These are phyloP conservation scores for Flaveria linearis DNA, from an alignment of 129 eudicot genomes.

Conservation along the genomic window DNA sequence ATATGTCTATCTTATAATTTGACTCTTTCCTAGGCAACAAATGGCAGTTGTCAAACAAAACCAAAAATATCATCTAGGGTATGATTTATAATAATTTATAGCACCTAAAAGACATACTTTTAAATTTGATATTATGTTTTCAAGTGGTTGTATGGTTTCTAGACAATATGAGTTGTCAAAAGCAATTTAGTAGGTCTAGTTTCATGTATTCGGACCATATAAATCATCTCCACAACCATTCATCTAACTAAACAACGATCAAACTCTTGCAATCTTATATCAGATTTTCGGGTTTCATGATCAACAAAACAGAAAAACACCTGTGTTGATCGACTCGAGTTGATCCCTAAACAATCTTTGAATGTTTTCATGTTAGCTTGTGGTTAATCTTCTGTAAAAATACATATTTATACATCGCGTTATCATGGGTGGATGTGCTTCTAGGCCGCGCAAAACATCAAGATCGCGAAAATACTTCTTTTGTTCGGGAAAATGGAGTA, in stretches of 20 bases:
- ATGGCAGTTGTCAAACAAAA: constrained; percentile 31
- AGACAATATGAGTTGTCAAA: constrained; percentile 43
- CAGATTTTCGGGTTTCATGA: constrained; percentile 14
- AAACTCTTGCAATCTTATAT: constrained; percentile 13
- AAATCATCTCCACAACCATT: constrained; percentile 27
- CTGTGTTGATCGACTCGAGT: not conserved
- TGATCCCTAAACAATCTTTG: not conserved
- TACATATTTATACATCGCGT: constrained; percentile 9
- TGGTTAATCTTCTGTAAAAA: constrained; percentile 14
- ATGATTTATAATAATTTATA: constrained; percentile 11
- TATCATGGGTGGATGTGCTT: constrained; percentile 81
- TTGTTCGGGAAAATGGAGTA: constrained; percentile 46
- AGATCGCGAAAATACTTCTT: constrained; percentile 49
- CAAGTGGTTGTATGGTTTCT: constrained; percentile 36
- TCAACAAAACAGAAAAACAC: constrained; percentile 20
- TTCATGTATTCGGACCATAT: constrained; percentile 28
- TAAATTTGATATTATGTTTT: constrained; percentile 33
- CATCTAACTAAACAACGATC: constrained; percentile 10
- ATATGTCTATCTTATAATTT: not conserved
- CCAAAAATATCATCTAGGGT: constrained; percentile 28
- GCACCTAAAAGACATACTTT: constrained; percentile 34
- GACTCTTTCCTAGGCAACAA: constrained; percentile 18
- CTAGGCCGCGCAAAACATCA: constrained; percentile 48
- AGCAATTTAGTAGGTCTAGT: constrained; percentile 38
- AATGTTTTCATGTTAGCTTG: constrained; percentile 5